Conservation (phyloP, 768 basidiomycete species). For the Omphalotus guepiniiformis region DNA sequence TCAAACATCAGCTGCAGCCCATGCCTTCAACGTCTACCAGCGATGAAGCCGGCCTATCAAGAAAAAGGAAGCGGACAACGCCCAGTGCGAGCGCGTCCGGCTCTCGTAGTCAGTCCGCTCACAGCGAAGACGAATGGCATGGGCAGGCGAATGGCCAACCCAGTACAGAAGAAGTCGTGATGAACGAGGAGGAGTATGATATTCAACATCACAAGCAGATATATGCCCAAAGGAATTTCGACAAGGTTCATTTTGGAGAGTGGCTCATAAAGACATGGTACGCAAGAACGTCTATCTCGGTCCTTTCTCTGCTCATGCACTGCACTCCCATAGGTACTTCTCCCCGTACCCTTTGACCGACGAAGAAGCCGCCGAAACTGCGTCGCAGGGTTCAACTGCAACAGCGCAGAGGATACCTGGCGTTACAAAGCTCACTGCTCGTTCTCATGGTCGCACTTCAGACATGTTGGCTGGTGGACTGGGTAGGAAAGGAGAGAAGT, state of each 20-base stretch:
- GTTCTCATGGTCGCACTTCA: conserved; percentile 70
- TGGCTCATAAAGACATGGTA: conserved; percentile 91
- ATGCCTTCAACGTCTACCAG: conserved; percentile 18
- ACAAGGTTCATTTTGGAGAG: conserved; percentile 78
- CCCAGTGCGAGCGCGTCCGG: not conserved
- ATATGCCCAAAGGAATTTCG: conserved; percentile 76
- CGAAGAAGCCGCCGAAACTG: conserved; percentile 51
- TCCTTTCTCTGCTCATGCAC: not conserved
- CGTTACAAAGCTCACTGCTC: conserved; percentile 43
- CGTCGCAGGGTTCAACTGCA: conserved; percentile 11
- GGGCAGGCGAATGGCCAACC: conserved; percentile 9
- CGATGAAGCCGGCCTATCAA: conserved; percentile 20
- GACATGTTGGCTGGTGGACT: conserved; percentile 68
- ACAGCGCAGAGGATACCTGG: conserved; percentile 41
- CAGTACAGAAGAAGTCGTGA: conserved; percentile 27
- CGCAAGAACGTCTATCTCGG: conserved; percentile 20
- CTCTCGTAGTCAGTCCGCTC: conserved; percentile 2
- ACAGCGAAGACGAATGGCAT: conserved; percentile 11
- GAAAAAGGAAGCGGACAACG: conserved; percentile 12
- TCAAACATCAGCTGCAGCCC: conserved; percentile 35
- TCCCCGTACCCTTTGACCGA: conserved; percentile 87
- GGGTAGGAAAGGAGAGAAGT: conserved; percentile 38
- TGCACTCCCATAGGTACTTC: conserved; percentile 63
- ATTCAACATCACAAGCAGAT: conserved; percentile 63
- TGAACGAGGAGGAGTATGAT: conserved; percentile 71